Evolutionary conservation across 2,329 filamentous ascomycete species (phyloP).

Genomic region (Ascochyta fabae): DNA sequence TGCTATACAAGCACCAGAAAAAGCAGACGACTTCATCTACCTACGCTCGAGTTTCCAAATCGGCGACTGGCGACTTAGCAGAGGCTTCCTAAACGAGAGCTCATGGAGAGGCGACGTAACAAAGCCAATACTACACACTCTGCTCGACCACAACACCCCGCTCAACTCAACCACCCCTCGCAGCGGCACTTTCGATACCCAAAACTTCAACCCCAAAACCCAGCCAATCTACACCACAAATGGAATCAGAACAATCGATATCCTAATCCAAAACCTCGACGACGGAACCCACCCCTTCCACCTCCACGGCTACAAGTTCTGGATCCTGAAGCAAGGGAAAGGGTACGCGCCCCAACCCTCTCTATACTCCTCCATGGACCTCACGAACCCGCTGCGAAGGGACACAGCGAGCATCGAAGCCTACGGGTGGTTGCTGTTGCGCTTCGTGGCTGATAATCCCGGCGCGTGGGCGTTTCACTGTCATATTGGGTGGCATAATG

Average conservation of each 20-base stretch:
- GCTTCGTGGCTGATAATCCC: slow-evolving; percentile 67
- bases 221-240: slow-evolving; percentile 47
- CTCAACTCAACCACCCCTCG: slow-evolving; percentile 7
- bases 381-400: slow-evolving; percentile 60
- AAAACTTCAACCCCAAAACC: slow-evolving; percentile 27
- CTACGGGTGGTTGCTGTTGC: slow-evolving; percentile 70
- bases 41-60: slow-evolving; percentile 66
- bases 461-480: slow-evolving; percentile 71
- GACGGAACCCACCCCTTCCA: slow-evolving; percentile 57
- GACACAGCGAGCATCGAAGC: slow-evolving; percentile 72
- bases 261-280: slow-evolving; percentile 45
- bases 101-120: slow-evolving; percentile 59
- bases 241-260: slow-evolving; percentile 46
- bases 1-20: slow-evolving; percentile 51
- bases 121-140: slow-evolving; percentile 59
- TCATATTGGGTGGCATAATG: slow-evolving; percentile 71
- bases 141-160: slow-evolving; percentile 54
- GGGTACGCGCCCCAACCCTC: slow-evolving; percentile 27
- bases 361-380: slow-evolving; percentile 29
- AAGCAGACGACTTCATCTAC: slow-evolving; percentile 61
- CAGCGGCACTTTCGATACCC: not conserved
- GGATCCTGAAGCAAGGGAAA: slow-evolving; percentile 58
- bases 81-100: slow-evolving; percentile 65
- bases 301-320: slow-evolving; percentile 68
- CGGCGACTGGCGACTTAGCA: slow-evolving; percentile 62